Evolutionary conservation across 345 rosid genomes (phyloP).

Genomic region (Salix suchowensis): DNA sequence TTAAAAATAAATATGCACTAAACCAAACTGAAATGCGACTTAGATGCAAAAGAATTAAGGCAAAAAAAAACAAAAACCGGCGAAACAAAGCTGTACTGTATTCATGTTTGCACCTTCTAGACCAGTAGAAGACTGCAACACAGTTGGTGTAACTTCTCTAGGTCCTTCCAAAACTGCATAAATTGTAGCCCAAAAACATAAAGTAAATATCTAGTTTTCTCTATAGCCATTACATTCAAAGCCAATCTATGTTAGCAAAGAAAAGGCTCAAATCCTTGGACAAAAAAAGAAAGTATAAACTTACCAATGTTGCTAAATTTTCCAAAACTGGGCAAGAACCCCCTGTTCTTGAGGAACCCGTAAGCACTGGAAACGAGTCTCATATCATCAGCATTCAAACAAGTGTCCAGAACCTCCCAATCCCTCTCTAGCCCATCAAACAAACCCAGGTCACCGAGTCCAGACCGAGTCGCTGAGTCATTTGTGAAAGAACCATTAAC

Average conservation of each 20-base stretch:
- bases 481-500: constrained; percentile 10
- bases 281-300: not conserved
- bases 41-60: not conserved
- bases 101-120: constrained; percentile 52
- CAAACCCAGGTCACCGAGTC: constrained; percentile 30
- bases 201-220: not conserved
- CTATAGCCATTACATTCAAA: no score
- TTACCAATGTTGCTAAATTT: constrained; percentile 65
- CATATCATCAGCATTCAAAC: constrained; percentile 90
- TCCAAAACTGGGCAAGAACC: constrained; percentile 66
- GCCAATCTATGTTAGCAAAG: no score
- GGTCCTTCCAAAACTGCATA: constrained; percentile 75
- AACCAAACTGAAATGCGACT: not conserved
- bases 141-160: constrained; percentile 70
- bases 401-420: constrained; percentile 83
- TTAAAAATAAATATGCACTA: not conserved
- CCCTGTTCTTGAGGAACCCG: constrained; percentile 55
- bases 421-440: constrained; percentile 43
- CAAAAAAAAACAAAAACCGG: not conserved
- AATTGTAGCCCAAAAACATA: not conserved
- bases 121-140: constrained; percentile 73
- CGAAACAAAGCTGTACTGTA: not conserved
- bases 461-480: constrained; percentile 16
- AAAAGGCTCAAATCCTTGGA: not conserved
- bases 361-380: constrained; percentile 73